Evolutionary conservation across 1,284 basidiomycete genomes (phyloP).

Genomic region (Blastosporella zonata): DNA sequence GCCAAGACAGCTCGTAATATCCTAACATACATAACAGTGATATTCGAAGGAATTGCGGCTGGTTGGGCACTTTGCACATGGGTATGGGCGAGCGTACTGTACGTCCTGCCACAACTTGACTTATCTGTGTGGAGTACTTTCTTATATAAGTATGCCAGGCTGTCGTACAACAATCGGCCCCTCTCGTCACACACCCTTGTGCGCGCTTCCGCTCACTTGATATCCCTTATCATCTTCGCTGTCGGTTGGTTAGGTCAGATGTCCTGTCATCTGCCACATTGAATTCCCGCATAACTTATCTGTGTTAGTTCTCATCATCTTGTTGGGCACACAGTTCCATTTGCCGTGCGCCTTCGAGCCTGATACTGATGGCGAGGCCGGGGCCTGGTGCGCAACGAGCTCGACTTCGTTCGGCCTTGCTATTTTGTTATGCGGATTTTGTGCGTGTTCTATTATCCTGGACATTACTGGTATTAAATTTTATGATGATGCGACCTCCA

Average conservation of each 20-base stretch:
- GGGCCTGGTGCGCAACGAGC: slow-evolving; percentile 3
- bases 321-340: slow-evolving; percentile 5
- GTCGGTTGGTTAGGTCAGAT: slow-evolving; percentile 9
- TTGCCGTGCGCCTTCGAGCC: slow-evolving; percentile 2
- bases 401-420: not conserved
- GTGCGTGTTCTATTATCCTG: not conserved
- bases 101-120: not conserved
- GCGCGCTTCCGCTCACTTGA: slow-evolving; percentile 7
- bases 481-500: not conserved
- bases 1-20: not conserved
- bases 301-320: slow-evolving; percentile 2
- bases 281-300: not conserved
- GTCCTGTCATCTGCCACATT: too few relatives aligned
- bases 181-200: slow-evolving; percentile 11
- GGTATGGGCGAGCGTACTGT: slow-evolving; percentile 16
- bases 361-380: slow-evolving; percentile 2
- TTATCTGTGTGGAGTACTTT: not conserved
- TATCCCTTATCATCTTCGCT: slow-evolving; percentile 4
- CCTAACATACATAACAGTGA: not conserved
- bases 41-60: slow-evolving; percentile 4
- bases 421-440: not conserved
- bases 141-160: slow-evolving; percentile 9
- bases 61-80: slow-evolving; percentile 6
- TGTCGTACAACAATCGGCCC: slow-evolving; percentile 13
- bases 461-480: too few relatives aligned